phyloP scores from a whole-genome alignment of 164 flowering plant genomes.

The Pachysandra terminalis region DNA sequence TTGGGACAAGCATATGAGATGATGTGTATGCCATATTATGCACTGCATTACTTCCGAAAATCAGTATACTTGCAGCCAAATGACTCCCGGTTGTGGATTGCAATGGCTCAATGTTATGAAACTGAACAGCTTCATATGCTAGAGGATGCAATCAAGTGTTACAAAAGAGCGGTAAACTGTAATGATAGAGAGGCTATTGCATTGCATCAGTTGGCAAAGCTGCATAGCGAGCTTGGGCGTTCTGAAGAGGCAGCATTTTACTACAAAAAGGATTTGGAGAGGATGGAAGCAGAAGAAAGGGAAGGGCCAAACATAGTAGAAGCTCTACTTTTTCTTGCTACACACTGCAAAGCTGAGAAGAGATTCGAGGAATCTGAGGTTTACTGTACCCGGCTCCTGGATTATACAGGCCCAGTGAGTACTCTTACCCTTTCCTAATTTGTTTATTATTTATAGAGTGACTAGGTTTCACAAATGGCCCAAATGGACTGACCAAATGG shows the following conservation, averaged over 20 bases:
- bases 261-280: conserved; percentile 87
- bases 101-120: conserved; percentile 97
- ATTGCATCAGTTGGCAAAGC: conserved; percentile 77
- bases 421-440: conserved; percentile 4
- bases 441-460: not conserved
- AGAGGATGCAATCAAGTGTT: conserved; percentile 95
- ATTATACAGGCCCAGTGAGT: conserved; percentile 93
- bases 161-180: conserved; percentile 72
- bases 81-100: conserved; percentile 92
- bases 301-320: conserved; percentile 92
- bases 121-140: conserved; percentile 84
- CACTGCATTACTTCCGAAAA: conserved; percentile 81
- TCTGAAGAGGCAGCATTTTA: conserved; percentile 86
- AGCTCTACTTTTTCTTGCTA: conserved; percentile 80
- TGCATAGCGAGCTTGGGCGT: conserved; percentile 70
- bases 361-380: conserved; percentile 84
- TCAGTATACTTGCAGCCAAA: conserved; percentile 86
- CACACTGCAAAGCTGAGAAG: conserved; percentile 52
- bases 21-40: conserved; percentile 95
- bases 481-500: too few relatives aligned
- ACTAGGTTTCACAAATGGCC: not conserved
- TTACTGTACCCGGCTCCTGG: conserved; percentile 85
- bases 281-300: conserved; percentile 92
- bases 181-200: conserved; percentile 95
- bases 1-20: conserved; percentile 97